These are phyloP conservation scores for Triadica sebifera DNA, from an alignment of 345 rosid species.

Conservation along the genomic window DNA sequence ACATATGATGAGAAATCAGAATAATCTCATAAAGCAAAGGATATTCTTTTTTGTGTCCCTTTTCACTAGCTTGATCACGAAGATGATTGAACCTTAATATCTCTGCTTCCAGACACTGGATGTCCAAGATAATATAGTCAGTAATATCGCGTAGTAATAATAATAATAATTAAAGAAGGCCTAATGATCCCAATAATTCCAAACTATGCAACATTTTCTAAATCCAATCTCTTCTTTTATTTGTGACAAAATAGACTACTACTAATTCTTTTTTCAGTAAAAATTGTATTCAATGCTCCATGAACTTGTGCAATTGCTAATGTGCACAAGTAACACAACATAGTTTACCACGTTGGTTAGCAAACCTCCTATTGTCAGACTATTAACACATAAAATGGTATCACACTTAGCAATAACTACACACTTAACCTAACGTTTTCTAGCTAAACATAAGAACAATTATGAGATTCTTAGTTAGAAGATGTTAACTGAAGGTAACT, in stretches of 20 bases:
- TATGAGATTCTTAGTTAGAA: not conserved
- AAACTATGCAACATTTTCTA: not conserved
- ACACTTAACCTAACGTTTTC: not conserved
- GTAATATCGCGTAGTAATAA: not conserved
- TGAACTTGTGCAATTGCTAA: not conserved
- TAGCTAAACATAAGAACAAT: not conserved
- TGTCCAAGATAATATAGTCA: conserved; percentile 3
- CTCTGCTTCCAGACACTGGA: conserved; percentile 72
- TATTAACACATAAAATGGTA: not conserved
- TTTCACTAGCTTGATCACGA: conserved; percentile 85
- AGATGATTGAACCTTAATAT: conserved; percentile 59
- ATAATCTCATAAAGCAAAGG: conserved; percentile 51
- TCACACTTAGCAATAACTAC: not conserved
- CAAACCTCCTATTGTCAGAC: not conserved
- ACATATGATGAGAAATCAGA: not conserved
- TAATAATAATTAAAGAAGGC: not conserved
- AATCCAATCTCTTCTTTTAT: not conserved
- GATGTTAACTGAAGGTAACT: not conserved
- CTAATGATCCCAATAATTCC: not conserved
- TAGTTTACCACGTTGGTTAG: not conserved
- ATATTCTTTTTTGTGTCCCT: conserved; percentile 77
- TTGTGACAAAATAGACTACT: not conserved
- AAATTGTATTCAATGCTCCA: not conserved
- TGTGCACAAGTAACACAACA: not conserved
- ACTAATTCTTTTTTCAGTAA: not conserved